phyloP scores from a whole-genome alignment of 345 rosid species.

The Eucalyptus sp. region DNA sequence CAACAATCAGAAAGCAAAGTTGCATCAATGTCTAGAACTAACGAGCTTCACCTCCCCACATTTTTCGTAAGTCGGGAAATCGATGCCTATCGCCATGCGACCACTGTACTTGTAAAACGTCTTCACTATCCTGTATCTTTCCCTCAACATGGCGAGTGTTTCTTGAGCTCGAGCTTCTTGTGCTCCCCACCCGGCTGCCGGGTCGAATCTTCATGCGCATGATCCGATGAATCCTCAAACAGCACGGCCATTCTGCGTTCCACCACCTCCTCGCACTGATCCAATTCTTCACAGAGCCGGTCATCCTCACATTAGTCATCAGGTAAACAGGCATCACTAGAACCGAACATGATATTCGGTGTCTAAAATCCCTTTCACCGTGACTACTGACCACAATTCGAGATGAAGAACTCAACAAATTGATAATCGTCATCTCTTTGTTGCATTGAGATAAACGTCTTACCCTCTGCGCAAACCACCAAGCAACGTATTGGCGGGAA shows the following conservation, averaged over 20 bases:
- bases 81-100: background rate
- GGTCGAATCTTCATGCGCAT: background rate
- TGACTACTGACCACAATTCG: background rate
- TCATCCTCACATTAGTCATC: background rate
- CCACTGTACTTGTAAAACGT: background rate
- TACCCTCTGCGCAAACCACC: background rate
- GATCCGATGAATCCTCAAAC: background rate
- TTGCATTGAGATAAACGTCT: background rate
- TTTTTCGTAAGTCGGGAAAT: background rate
- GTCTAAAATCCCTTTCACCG: background rate
- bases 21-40: background rate
- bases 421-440: background rate
- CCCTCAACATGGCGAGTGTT: background rate
- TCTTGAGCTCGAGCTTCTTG: background rate
- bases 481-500: background rate
- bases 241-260: background rate
- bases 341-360: background rate
- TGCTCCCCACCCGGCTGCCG: too few relatives aligned
- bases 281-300: background rate
- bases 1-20: background rate
- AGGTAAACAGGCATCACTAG: background rate
- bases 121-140: background rate
- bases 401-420: background rate
- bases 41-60: background rate
- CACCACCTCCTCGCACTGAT: background rate